Percentiles rank a stretch among this genome's conserved stretches.
Evolutionary conservation across 2,329 filamentous ascomycete species (phyloP).

Genomic region (Sporothrix luriei): DNA sequence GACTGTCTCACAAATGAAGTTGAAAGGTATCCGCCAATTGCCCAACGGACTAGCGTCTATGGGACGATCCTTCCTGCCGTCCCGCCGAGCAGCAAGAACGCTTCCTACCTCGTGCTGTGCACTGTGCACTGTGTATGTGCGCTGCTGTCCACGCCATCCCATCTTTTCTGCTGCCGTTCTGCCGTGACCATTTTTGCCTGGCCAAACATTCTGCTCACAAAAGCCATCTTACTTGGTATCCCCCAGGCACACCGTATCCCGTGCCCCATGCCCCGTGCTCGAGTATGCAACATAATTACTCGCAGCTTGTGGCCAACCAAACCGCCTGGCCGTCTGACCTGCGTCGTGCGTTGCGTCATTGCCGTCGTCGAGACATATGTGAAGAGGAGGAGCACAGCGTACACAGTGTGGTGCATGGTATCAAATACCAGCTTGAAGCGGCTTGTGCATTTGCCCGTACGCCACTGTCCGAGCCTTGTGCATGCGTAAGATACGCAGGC

Average conservation of each 20-base stretch:
- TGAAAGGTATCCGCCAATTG: background rate
- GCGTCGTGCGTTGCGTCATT: slow-evolving; percentile 10
- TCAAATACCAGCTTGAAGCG: background rate
- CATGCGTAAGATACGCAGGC: background rate
- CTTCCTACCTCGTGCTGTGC: slow-evolving; percentile 19
- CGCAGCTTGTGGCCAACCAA: background rate
- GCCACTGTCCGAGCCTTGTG: background rate
- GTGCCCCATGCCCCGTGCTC: background rate
- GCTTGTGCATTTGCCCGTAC: background rate
- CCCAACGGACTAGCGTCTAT: background rate
- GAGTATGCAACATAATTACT: background rate
- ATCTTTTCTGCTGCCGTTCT: slow-evolving; percentile 9
- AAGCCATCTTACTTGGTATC: background rate
- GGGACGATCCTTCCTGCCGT: slow-evolving; percentile 18
- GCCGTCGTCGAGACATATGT: background rate
- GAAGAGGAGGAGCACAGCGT: background rate
- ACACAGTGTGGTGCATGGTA: background rate
- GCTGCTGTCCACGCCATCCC: slow-evolving; percentile 11
- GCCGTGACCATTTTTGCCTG: background rate
- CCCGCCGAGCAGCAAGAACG: slow-evolving; percentile 18
- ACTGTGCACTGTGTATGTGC: slow-evolving; percentile 15
- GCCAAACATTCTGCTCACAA: slow-evolving; percentile 6
- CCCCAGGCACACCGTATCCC: background rate
- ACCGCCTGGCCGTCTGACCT: background rate
- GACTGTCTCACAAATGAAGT: slow-evolving; percentile 3